These are phyloP conservation scores for Vigna hirtella DNA, from an alignment of 306 rosid genomes.

Conservation along the genomic window DNA sequence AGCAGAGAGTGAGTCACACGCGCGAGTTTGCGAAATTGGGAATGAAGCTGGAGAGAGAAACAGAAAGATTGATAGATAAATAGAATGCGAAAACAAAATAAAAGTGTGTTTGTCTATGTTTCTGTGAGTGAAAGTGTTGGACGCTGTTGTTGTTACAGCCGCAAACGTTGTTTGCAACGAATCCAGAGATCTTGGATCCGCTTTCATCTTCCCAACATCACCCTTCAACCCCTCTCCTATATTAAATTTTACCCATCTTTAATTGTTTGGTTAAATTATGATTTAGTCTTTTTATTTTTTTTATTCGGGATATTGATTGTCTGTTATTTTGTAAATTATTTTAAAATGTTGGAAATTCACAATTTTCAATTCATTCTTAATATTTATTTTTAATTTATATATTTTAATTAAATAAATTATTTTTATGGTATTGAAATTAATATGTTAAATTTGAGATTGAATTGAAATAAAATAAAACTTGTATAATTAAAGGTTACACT, in stretches of 20 bases:
- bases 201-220: not conserved
- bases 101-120: not conserved
- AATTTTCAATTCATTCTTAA: no score
- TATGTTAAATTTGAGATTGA: no score
- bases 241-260: not conserved
- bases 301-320: no score
- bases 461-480: no score
- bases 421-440: no score
- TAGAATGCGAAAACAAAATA: not conserved
- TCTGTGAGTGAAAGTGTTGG: conserved; percentile 1
- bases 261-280: no score
- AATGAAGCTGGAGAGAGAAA: not conserved
- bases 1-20: conserved; percentile 29
- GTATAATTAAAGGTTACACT: no score
- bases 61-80: not conserved
- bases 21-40: conserved; percentile 37
- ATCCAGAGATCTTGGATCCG: conserved; percentile 15
- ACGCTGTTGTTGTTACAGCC: not conserved
- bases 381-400: no score
- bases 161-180: not conserved
- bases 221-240: not conserved
- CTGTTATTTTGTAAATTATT: no score
- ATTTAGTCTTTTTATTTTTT: no score
- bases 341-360: no score
- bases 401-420: no score